A percentile compares a stretch with the other conserved stretches of the same genome.
Evolutionary conservation across 2,329 filamentous ascomycete species (phyloP).

Genomic region (Huntiella savannae): DNA sequence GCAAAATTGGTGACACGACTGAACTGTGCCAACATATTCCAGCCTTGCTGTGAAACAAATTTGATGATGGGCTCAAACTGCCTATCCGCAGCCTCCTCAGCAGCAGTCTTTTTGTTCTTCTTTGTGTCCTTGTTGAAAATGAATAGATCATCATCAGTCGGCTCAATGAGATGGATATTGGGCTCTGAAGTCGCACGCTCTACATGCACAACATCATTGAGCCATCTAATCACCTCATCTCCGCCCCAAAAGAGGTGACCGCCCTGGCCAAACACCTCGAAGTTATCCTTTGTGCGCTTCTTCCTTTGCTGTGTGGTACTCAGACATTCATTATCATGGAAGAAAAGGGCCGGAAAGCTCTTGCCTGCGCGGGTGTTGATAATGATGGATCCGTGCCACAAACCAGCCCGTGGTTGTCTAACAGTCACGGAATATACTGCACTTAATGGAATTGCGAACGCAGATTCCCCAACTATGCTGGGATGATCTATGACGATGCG

Average conservation of each 20-base stretch:
- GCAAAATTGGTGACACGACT: constrained; percentile 97
- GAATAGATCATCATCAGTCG: constrained; percentile 62
- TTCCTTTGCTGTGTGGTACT: constrained; percentile 90
- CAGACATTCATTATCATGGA: constrained; percentile 93
- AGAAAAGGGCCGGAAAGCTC: constrained; percentile 88
- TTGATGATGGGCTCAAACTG: constrained; percentile 88
- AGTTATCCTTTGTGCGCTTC: constrained; percentile 61
- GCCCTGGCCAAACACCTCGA: constrained; percentile 72
- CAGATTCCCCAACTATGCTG: constrained; percentile 47
- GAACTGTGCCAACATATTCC: constrained; percentile 92
- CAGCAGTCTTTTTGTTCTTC: constrained; percentile 9
- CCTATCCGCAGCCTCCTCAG: constrained; percentile 17
- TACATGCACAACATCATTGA: constrained; percentile 65
- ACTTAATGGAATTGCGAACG: constrained; percentile 78
- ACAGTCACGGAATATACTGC: constrained; percentile 83
- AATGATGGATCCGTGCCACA: constrained; percentile 95
- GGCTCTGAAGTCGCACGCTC: constrained; percentile 73
- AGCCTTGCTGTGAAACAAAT: constrained; percentile 82
- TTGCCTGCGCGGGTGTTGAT: constrained; percentile 84
- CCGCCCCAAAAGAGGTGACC: constrained; percentile 95
- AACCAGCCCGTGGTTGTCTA: constrained; percentile 78
- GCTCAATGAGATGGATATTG: constrained; percentile 81
- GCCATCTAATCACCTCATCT: constrained; percentile 82
- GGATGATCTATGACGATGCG: constrained; percentile 65
- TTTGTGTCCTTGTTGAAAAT: constrained; percentile 41